A percentile compares a stretch with the other conserved stretches of the same genome.
Conservation (phyloP, 441 rosid genomes). For the Pelargonium myrrhifolium region DNA sequence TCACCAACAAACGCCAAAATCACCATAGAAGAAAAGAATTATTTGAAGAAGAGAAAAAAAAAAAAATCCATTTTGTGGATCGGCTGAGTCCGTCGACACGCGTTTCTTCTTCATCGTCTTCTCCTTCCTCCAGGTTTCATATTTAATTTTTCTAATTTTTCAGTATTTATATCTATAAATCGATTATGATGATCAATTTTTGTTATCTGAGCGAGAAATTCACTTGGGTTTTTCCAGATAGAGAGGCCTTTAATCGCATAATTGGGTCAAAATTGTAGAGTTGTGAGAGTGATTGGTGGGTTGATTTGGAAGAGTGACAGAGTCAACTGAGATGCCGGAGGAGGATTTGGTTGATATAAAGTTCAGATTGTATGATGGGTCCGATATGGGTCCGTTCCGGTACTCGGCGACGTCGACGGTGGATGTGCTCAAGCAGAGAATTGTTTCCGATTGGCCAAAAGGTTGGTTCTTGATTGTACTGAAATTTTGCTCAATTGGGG, state of each 20-base stretch:
- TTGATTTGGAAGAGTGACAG: slow-evolving; percentile 18
- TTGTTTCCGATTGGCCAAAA: slow-evolving; percentile 94
- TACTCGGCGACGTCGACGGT: slow-evolving; percentile 77
- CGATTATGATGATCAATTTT: neutral
- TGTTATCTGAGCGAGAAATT: neutral
- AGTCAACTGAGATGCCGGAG: slow-evolving; percentile 64
- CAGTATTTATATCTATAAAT: neutral
- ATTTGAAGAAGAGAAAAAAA: neutral
- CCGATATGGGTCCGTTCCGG: slow-evolving; percentile 87
- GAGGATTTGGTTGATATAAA: slow-evolving; percentile 75
- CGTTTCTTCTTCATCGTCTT: slow-evolving; percentile 2
- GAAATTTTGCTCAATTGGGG: slow-evolving; percentile 4
- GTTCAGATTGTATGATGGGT: slow-evolving; percentile 85
- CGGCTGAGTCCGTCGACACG: neutral
- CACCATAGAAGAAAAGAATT: slow-evolving; percentile 17
- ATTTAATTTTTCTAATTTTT: neutral
- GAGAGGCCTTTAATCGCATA: slow-evolving; percentile 14
- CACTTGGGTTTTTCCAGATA: slow-evolving; percentile 11
- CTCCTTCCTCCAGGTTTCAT: neutral
- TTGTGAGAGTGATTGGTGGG: slow-evolving; percentile 21
- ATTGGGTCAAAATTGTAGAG: slow-evolving; percentile 6
- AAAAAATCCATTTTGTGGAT: neutral
- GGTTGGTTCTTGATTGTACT: slow-evolving; percentile 28
- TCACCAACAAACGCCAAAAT: slow-evolving; percentile 26
- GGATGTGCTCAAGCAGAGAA: slow-evolving; percentile 78